Base-by-base conservation (phyloP, 2,329 filamentous ascomycete species). In the Cladophialophora carrionii region DNA sequence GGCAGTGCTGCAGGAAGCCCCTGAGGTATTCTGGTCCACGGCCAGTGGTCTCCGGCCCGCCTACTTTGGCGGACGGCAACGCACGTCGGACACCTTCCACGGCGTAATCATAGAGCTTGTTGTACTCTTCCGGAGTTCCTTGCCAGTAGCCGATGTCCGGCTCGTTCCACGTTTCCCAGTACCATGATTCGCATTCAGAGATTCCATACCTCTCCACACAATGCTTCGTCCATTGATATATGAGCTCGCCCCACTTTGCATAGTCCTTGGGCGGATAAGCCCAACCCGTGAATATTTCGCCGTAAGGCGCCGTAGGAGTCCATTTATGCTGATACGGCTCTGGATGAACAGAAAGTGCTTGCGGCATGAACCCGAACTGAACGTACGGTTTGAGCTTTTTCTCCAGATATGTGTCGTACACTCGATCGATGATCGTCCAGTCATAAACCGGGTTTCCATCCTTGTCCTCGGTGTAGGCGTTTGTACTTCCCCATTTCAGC, bases 81-180 rank as follows among this genome's bases (percentile, higher is more conserved):
- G 55, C 55, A 22, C 14, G 31, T 12, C 37, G n/a, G n/a, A 57
- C 55, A 6, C 24, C 41, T 20, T 24, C 37, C 14, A 46, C 34
- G 4, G 55, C 46, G 29, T 46, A 46, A n/a, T 57, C 55, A 32
- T 57, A 10, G 37, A 57, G 55, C 20, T 24, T 46, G 10, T 41
- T 26, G 55, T 26, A 57, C 8, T 57, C 55, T 31, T 57, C 55
- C 17, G 37, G 55, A 9, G 55, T 57, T 46, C 55, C 55, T 26
- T 43, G 20, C 55, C 55, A 57, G 37, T 57, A 57, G 4, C 37
- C 55, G 12, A 57, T 57, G 34, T 57, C 41, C 32, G 55, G 55
- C 14, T 57, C 55, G 24, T 57, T 57, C 55, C 55, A 57, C 20
- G 55, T 57, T 37, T 57, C 55, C 55, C 55, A 57, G 34, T 46